Percentiles rank a stretch among this genome's conserved stretches.
These are phyloP conservation scores for Colletotrichum lentis DNA, from an alignment of 2,329 filamentous ascomycete species.

Conservation along the genomic window DNA sequence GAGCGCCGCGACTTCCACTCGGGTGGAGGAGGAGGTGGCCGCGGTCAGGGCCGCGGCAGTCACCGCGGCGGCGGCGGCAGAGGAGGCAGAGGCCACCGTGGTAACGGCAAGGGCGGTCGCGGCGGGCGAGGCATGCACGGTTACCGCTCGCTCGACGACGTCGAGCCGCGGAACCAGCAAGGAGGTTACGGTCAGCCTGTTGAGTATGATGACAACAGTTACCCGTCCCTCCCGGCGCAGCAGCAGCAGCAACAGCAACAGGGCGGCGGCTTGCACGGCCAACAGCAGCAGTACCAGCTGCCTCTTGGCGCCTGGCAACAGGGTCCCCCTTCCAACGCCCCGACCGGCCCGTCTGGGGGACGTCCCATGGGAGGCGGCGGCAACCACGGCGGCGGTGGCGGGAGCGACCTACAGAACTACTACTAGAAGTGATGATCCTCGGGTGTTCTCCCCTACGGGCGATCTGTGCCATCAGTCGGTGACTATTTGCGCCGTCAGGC, in stretches of 20 bases:
- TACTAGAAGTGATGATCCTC: constrained; percentile 44
- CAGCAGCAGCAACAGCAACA: constrained; percentile 35
- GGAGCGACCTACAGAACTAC: constrained; percentile 52
- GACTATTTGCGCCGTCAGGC: no score
- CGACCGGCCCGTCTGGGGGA: constrained; percentile 33
- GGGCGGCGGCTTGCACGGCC: constrained; percentile 29
- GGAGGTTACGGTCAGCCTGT: constrained; percentile 53
- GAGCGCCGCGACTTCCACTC: constrained; percentile 55
- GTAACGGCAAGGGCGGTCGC: constrained; percentile 54
- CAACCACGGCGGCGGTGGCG: constrained; percentile 38
- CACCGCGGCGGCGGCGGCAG: constrained; percentile 53
- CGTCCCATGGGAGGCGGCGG: constrained; percentile 38
- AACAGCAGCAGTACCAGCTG: constrained; percentile 39
- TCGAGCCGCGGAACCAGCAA: constrained; percentile 59
- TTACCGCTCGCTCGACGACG: constrained; percentile 75
- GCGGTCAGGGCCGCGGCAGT: constrained; percentile 49
- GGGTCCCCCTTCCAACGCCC: constrained; percentile 29
- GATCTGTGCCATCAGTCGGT: not conserved
- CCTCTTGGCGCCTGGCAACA: constrained; percentile 17
- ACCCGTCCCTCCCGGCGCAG: constrained; percentile 41
- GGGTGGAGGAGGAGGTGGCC: constrained; percentile 49
- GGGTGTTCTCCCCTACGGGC: not conserved
- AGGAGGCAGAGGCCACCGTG: constrained; percentile 48
- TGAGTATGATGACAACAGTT: constrained; percentile 57
- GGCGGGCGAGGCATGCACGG: constrained; percentile 60